Percentiles rank a stretch among this genome's conserved stretches.
Conservation (phyloP, 495 filamentous ascomycete genomes). For the Parmelia sp. region DNA sequence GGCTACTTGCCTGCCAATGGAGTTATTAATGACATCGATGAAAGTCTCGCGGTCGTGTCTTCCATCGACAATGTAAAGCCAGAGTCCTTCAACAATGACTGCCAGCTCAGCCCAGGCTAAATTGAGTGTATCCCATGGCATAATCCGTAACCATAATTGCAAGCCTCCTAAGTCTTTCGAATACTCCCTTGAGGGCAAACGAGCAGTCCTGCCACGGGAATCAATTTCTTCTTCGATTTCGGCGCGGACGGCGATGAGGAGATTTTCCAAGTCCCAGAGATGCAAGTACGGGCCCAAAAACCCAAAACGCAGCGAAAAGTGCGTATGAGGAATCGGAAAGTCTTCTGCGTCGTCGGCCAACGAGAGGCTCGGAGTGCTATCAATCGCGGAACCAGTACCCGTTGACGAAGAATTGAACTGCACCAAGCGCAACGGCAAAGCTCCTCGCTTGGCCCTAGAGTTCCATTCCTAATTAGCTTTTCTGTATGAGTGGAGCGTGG, state of each 20-base stretch:
- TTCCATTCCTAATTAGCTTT: neutral
- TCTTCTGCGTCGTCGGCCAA: neutral
- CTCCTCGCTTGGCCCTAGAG: neutral
- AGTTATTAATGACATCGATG: neutral
- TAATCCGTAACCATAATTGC: neutral
- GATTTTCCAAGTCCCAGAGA: neutral
- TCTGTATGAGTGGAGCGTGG: neutral
- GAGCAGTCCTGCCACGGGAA: neutral
- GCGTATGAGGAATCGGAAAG: neutral
- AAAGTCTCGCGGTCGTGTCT: neutral
- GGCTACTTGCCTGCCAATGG: neutral
- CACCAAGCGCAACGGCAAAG: neutral
- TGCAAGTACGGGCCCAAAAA: neutral
- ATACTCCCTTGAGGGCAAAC: neutral
- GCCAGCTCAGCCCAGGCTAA: constrained; percentile 2
- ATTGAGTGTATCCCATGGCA: neutral
- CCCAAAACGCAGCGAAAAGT: neutral
- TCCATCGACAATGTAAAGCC: neutral
- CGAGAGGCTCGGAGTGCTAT: neutral
- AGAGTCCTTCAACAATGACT: neutral
- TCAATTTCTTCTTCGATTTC: neutral
- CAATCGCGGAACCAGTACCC: neutral
- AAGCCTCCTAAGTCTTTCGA: neutral
- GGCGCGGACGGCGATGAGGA: neutral
- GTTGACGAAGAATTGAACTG: neutral